Evolutionary conservation across 2,329 filamentous ascomycete genomes (phyloP).

Genomic region (Allantophomopsis cytisporea): DNA sequence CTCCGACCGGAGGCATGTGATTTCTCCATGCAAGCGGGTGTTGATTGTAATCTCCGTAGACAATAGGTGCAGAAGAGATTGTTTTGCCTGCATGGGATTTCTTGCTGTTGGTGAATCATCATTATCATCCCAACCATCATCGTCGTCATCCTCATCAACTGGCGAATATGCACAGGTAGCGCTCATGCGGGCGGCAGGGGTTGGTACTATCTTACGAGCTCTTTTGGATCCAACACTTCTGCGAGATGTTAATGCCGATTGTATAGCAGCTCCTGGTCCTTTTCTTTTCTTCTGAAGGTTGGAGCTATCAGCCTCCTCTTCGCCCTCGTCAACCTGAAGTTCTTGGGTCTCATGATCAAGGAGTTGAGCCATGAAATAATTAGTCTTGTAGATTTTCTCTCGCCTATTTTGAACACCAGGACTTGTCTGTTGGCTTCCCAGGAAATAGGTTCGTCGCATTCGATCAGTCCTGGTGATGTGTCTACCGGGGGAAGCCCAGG

Average conservation of each 20-base stretch:
- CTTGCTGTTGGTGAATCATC: conserved; percentile 3
- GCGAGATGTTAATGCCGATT: conserved; percentile 21
- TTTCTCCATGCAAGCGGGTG: conserved; percentile 31
- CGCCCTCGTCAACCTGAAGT: conserved; percentile 6
- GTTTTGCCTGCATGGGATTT: conserved; percentile 34
- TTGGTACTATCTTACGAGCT: conserved; percentile 85
- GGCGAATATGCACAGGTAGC: too few species aligned
- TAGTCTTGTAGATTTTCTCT: conserved; percentile 11
- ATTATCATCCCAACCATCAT: conserved; percentile 1
- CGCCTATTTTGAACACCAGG: conserved; percentile 11
- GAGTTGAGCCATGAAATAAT: conserved; percentile 16
- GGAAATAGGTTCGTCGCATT: conserved; percentile 12
- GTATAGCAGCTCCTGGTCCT: conserved; percentile 6
- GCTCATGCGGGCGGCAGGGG: too few species aligned
- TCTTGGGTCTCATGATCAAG: conserved; percentile 8
- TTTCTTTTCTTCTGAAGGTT: conserved; percentile 1
- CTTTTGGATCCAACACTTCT: conserved; percentile 65
- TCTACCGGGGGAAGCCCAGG: conserved; percentile 10
- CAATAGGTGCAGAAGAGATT: conserved; percentile 40
- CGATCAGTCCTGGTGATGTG: conserved; percentile 6
- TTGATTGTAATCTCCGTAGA: conserved; percentile 40
- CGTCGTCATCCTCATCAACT: conserved; percentile 5
- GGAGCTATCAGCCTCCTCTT: conserved; percentile 11
- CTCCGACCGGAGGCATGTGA: conserved; percentile 41
- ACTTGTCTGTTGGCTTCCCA: conserved; percentile 7